phyloP scores from a whole-genome alignment of 768 basidiomycete species.

The Naganishia antarctica region DNA sequence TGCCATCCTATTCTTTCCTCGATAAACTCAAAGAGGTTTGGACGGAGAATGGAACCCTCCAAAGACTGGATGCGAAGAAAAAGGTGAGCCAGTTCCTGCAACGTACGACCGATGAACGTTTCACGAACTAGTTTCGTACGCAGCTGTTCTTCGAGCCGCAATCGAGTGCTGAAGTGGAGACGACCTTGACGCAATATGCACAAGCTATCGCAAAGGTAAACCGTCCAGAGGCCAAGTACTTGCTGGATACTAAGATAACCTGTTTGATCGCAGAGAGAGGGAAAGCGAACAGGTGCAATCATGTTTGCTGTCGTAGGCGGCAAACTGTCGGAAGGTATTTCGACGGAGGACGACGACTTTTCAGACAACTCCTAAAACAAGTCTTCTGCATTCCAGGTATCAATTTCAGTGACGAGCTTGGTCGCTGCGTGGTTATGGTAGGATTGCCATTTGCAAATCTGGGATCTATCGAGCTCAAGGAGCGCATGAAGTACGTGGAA shows the following conservation, averaged over 20 bases:
- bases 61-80: constrained; percentile 66
- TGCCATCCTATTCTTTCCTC: constrained; percentile 84
- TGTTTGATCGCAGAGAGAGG: constrained; percentile 1
- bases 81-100: constrained; percentile 55
- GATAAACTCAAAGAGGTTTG: constrained; percentile 64
- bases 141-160: constrained; percentile 89
- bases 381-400: constrained; percentile 50
- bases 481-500: constrained; percentile 83
- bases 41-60: constrained; percentile 60
- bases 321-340: constrained; percentile 90
- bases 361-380: too few species aligned
- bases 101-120: not conserved
- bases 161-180: constrained; percentile 66
- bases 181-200: constrained; percentile 68
- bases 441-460: constrained; percentile 92
- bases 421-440: constrained; percentile 76
- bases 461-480: constrained; percentile 81
- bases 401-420: constrained; percentile 68
- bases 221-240: not conserved
- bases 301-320: constrained; percentile 93
- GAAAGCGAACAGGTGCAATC: constrained; percentile 60
- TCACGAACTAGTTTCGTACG: constrained; percentile 12
- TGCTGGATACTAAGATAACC: not conserved
- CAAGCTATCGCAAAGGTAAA: constrained; percentile 51
- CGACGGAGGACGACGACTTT: too few species aligned